A percentile compares a stretch with the other conserved stretches of the same genome.
phyloP scores from a whole-genome alignment of 257 asterid genomes.

The Galeopsis tetrahit region DNA sequence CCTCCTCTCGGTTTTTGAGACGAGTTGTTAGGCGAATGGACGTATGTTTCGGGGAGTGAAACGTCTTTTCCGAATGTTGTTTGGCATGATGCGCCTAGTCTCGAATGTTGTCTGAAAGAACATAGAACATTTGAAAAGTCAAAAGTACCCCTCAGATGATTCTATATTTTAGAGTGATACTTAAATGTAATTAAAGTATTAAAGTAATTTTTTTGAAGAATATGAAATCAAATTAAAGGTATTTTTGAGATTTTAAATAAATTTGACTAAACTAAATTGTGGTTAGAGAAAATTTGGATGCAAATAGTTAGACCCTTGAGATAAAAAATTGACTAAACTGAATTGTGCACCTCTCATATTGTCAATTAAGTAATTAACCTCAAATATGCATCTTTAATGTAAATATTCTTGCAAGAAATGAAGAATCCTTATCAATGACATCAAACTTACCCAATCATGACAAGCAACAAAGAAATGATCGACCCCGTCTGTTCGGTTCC shows the following conservation, averaged over 20 bases:
- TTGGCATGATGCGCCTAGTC: constrained; percentile 42
- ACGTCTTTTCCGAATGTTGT: constrained; percentile 47
- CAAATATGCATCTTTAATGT: not conserved
- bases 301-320: no score
- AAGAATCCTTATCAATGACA: not conserved
- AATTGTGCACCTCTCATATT: no score
- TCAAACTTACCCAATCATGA: constrained; percentile 53
- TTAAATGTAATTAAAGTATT: no score
- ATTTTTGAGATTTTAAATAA: no score
- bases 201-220: no score
- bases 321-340: no score
- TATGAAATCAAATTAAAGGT: no score
- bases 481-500: constrained; percentile 49
- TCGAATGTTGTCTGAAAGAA: constrained; percentile 40
- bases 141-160: no score
- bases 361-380: no score
- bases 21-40: constrained; percentile 3
- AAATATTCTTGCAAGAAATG: not conserved
- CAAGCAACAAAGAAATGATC: constrained; percentile 55
- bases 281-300: no score
- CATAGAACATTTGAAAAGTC: not conserved
- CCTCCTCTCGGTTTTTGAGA: constrained; percentile 39
- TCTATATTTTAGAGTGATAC: no score
- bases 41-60: constrained; percentile 40
- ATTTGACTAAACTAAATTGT: no score